Base-by-base conservation (phyloP, 2,329 filamentous ascomycete genomes). In the Mollisiaceae sp. region DNA sequence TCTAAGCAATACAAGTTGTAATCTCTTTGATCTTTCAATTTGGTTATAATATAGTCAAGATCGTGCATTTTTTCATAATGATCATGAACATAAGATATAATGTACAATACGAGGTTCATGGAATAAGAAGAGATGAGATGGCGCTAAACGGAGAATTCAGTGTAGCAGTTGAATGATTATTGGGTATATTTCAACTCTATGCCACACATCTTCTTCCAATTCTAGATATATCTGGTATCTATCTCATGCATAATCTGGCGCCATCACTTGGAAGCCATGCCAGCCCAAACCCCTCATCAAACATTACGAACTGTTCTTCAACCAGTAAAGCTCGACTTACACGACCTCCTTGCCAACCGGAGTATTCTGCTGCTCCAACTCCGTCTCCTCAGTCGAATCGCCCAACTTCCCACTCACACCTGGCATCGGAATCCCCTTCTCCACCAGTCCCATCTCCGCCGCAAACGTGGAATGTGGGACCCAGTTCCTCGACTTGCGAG, bases 401-500 rank as follows among this genome's bases (percentile, higher is more conserved):
- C 32, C 62, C 4, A 41, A 20, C 50, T 60, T 62, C 14, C 14
- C 57, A 32, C 27, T 6, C 27, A 3, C 27, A 32, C 27, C 27
- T 58, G 18, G 43, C 36, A 64, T 24, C 3, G 41, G 32, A 24
- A 62, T 52, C 11, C 43, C 41, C 59, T 69, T 68, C 38, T 67
- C 62, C 18, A 63, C 64, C 3, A 72, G 43, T 12, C 70, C 70
- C 69, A 73, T 73, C 36, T 72, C 70, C 5, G 59, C 50, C n/a
- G 73, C 73, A 47, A 75, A 75, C 1, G 74, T 75, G 52, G 64
- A 67, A 50, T 72, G 70, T 8, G 74, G 73, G 18, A 71, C 69
- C 74, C 74, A 75, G 9, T 57, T 65, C 15, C 65, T 38, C 8
- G 70, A 72, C 2, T 72, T 71, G 12, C 82, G 77, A 0, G 83